These are phyloP conservation scores for Parasitella parasitica DNA, from an alignment of 371 early-diverging fungal species.

Conservation along the genomic window DNA sequence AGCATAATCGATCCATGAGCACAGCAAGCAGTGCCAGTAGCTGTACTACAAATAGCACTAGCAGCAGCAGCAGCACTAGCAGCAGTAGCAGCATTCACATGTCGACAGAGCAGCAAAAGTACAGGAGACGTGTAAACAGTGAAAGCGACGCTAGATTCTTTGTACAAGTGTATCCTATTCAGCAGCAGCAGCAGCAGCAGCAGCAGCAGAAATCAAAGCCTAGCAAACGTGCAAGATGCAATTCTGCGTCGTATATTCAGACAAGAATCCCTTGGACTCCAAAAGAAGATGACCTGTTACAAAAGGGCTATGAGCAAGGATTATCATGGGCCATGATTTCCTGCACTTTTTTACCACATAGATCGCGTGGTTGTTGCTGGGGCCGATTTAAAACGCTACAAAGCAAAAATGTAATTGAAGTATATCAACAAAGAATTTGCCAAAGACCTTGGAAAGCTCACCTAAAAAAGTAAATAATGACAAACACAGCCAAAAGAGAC, in stretches of 20 bases:
- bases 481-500: neutral
- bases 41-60: neutral
- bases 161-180: neutral
- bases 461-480: neutral
- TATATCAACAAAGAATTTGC: constrained; percentile 27
- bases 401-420: constrained; percentile 30
- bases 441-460: constrained; percentile 37
- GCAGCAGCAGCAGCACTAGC: neutral
- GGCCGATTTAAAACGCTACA: constrained; percentile 46
- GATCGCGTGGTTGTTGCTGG: constrained; percentile 50
- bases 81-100: neutral
- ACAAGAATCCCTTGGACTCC: constrained; percentile 39
- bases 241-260: constrained; percentile 5
- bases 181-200: neutral
- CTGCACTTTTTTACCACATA: constrained; percentile 41
- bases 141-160: neutral
- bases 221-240: neutral
- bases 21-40: constrained; percentile 1
- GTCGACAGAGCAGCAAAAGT: neutral
- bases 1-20: constrained; percentile 7
- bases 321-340: constrained; percentile 50
- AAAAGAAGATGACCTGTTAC: constrained; percentile 36
- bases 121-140: constrained; percentile 12
- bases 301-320: constrained; percentile 43
- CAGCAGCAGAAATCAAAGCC: neutral